Evolutionary conservation across 768 basidiomycete genomes (phyloP), one percentile per base, ranked within the genome.

Genomic region (Collybiopsis luxurians): DNA sequence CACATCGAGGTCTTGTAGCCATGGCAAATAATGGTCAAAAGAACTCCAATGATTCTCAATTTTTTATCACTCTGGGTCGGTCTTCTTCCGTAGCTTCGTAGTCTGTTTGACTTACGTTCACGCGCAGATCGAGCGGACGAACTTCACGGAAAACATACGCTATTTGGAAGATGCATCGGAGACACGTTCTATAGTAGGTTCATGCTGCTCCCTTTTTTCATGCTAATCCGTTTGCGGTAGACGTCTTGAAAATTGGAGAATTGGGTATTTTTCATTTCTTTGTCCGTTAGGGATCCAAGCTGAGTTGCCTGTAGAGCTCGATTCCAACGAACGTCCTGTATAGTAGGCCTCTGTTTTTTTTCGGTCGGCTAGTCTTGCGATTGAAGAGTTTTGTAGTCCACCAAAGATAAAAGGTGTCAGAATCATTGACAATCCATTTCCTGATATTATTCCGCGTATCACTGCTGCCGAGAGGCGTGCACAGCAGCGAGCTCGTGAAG

Each of bases 401-500:
- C 95, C 96, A 0, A 95, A 90, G 67, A 96, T 99, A 68, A 89
- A 86, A 63, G 81, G 82, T 1, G 79, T 96, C 27, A 83, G 86
- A 10, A 90, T 99, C 52, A 67, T 93, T 28, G 94, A 97, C 53
- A 96, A 98, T 66, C 96, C 97, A 0, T 98, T 97, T 68, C 83
- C 88, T 53, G 95, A 98, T 66, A 97, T 98, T 61, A 82, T 95
- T 36, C 96, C 96, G 4, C 87, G 97, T 24, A 99, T 98, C 59
- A 99, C 97, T 1, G 94, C 95, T 1, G 92, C 86, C 2, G 97
- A 98, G 73, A 88, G 89, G 60, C 82, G 87, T 39, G 87, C 79
- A 0, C 97, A 99, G 67, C 87, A 87, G 59, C 80, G 81, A 53
- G 96, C 95, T 2, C 81, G 85, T 39, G 86, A 92, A 65, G 79